Evolutionary conservation across 2,329 filamentous ascomycete genomes (phyloP).

Genomic region (Diaporthe vaccinii): DNA sequence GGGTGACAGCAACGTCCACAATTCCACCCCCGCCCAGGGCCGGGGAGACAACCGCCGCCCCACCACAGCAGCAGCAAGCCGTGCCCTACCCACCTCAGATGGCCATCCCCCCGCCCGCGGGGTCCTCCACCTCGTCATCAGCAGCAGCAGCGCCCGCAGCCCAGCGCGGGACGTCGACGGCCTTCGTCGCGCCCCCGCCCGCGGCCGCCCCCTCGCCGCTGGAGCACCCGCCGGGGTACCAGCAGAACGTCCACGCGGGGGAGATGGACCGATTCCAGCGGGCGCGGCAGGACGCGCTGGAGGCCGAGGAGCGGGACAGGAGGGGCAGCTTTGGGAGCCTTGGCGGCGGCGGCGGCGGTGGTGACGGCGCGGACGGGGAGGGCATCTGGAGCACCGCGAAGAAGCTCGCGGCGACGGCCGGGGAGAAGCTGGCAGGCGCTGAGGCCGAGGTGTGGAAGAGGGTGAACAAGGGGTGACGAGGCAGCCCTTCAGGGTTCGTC

Average conservation of each 20-base stretch:
- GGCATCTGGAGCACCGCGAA: conserved; percentile 68
- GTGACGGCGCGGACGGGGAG: conserved; percentile 54
- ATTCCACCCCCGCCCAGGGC: conserved; percentile 67
- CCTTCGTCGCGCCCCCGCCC: conserved; percentile 38
- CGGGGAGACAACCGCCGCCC: conserved; percentile 55
- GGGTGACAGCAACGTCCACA: conserved; percentile 43
- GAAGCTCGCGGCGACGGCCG: conserved; percentile 70
- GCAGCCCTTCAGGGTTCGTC: too few species aligned
- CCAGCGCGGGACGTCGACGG: conserved; percentile 62
- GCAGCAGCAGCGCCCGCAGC: conserved; percentile 52
- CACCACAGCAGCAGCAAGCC: conserved; percentile 50
- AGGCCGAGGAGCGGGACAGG: conserved; percentile 48
- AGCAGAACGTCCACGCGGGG: conserved; percentile 68
- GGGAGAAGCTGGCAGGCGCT: conserved; percentile 68
- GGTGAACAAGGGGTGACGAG: conserved; percentile 64
- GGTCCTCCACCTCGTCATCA: conserved; percentile 45
- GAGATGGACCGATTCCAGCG: conserved; percentile 64
- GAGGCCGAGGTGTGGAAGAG: conserved; percentile 74
- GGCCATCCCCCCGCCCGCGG: conserved; percentile 61
- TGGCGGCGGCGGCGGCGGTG: conserved; percentile 44
- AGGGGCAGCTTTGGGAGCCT: conserved; percentile 21
- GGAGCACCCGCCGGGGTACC: conserved; percentile 68
- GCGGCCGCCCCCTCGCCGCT: conserved; percentile 45
- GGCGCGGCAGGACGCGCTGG: conserved; percentile 54
- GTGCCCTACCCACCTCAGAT: conserved; percentile 62